Base-by-base conservation (phyloP, 139 green algal species). In the Medakamo hakoo region DNA sequence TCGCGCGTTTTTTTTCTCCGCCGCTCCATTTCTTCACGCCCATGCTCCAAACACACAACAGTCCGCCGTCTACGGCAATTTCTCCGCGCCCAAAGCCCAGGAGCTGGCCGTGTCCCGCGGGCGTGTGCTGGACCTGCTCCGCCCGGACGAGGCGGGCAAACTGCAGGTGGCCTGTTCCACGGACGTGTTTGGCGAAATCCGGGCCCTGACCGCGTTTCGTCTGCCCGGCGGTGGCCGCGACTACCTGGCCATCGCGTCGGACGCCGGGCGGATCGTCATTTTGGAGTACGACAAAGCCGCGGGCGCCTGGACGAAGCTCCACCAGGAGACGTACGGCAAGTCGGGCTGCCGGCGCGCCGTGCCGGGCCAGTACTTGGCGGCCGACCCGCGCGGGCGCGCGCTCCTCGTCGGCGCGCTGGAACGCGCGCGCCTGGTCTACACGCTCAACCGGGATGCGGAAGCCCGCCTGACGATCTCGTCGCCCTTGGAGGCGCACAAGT, bases 341-440 rank as follows among this genome's bases (percentile, higher is more conserved):
- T 89, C 80, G 27, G 93, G 93, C 2, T 94, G 3, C 75, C 71
- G 93, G 19, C 74, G 93, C 30, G 93, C 97, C 63, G 88, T 98
- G 27, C 93, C 93, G 0, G 93, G 93, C 3, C 84, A 98, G 82
- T 93, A 85, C 68, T 28, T 97, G 19, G 88, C 86, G 2, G 71
- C 73, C 14, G 93, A 99, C 70, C 93, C 93, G 24, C 94, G 95
- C 63, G 93, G 93, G 5, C 76, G 93, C 21, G 93, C 93, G 19
- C 86, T 81, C 74, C 91, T 98, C 81, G 83, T 98, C 49, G 91
- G 68, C 1, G 90, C 90, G 1, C 57, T 91, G 9, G 93, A 99
- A 73, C 97, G 97, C 83, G 82, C 95, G 76, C 98, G 98, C 78
- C 83, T 98, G 48, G 93, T 98, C 52, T 99, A 99, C 72, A 88